Evolutionary conservation across 2,329 filamentous ascomycete species (phyloP).

Genomic region (Fusarium stilboides): DNA sequence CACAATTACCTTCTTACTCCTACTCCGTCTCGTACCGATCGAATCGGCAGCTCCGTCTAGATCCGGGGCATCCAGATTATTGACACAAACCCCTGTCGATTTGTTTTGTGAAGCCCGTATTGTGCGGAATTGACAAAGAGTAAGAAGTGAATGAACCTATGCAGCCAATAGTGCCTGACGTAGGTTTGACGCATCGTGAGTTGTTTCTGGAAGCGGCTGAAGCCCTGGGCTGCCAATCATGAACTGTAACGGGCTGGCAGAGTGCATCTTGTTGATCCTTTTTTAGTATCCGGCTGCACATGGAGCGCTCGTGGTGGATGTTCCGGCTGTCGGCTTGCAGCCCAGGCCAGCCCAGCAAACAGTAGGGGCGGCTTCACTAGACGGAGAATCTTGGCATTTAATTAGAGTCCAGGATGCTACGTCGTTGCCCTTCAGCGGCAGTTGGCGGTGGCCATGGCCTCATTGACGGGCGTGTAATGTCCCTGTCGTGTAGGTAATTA

Average conservation of each 20-base stretch:
- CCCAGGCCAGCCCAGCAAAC: neutral
- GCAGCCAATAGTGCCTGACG: constrained; percentile 25
- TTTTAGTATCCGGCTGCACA: constrained; percentile 30
- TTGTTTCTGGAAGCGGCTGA: constrained; percentile 42
- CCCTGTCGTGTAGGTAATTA: too few species aligned
- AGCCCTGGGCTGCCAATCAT: constrained; percentile 29
- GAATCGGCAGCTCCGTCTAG: constrained; percentile 36
- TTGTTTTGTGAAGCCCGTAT: neutral
- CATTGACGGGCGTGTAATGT: constrained; percentile 18
- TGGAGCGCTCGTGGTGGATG: neutral
- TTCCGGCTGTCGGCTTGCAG: constrained; percentile 16
- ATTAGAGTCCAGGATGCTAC: constrained; percentile 17
- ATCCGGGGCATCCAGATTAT: constrained; percentile 15
- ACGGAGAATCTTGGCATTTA: constrained; percentile 29
- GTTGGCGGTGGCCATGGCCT: constrained; percentile 14
- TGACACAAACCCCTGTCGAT: constrained; percentile 3
- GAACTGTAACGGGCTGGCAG: constrained; percentile 8
- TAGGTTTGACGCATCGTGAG: constrained; percentile 41
- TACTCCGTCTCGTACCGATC: constrained; percentile 12
- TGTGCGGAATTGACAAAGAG: neutral
- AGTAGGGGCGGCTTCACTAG: constrained; percentile 8
- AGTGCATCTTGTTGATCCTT: constrained; percentile 34
- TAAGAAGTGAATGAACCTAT: neutral
- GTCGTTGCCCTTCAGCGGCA: constrained; percentile 8
- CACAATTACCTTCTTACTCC: neutral